A percentile compares a stretch with the other conserved stretches of the same genome.
Evolutionary conservation across 2,329 filamentous ascomycete genomes (phyloP).

Genomic region (Microthyrium microscopicum): DNA sequence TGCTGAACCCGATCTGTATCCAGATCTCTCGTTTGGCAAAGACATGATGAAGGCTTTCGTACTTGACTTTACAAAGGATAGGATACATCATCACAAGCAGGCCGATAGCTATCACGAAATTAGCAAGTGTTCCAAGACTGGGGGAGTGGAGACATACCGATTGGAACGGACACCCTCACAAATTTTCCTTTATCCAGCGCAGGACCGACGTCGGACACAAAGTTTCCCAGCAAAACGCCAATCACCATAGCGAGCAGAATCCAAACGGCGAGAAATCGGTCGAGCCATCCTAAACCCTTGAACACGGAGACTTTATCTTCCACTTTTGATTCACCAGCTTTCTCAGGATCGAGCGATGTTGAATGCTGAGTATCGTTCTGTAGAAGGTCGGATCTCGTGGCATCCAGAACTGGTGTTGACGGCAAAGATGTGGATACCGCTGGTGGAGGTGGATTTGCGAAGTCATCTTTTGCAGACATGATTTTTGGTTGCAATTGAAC

Average conservation of each 20-base stretch:
- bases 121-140: conserved; percentile 1
- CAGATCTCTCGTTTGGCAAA: conserved; percentile 47
- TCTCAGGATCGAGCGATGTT: no score
- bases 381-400: no score
- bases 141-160: conserved; percentile 29
- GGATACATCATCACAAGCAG: conserved; percentile 90
- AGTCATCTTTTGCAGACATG: no score
- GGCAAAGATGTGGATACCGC: no score
- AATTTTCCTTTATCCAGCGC: conserved; percentile 55
- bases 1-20: conserved; percentile 62
- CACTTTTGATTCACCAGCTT: no score
- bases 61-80: conserved; percentile 73
- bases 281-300: conserved; percentile 12
- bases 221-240: conserved; percentile 62
- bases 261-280: conserved; percentile 36
- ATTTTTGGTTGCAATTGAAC: no score
- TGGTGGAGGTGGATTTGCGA: no score
- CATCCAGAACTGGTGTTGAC: no score
- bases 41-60: conserved; percentile 54
- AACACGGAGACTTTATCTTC: conserved; percentile 5
- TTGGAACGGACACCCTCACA: conserved; percentile 51
- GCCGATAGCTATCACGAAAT: conserved; percentile 44
- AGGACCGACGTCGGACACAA: conserved; percentile 44
- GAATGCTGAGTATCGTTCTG: no score
- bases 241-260: conserved; percentile 64